Conservation (phyloP, 371 early-diverging fungal genomes). For the Synchytrium microbalum region DNA sequence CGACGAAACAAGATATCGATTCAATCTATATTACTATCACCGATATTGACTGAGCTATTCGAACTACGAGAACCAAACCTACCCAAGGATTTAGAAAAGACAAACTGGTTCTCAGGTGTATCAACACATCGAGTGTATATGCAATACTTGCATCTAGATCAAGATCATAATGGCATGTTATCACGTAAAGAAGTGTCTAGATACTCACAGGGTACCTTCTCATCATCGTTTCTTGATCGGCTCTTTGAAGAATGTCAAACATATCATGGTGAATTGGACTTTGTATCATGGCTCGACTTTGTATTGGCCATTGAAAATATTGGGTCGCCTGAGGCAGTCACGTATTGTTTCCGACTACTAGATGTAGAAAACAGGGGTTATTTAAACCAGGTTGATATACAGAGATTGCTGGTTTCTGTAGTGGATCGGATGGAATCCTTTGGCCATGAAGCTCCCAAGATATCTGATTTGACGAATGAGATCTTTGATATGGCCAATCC, state of each 20-base stretch:
- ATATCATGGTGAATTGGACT: slow-evolving; percentile 39
- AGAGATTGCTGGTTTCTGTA: slow-evolving; percentile 33
- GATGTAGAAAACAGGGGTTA: slow-evolving; percentile 35
- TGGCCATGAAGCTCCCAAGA: slow-evolving; percentile 23
- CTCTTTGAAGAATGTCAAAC: slow-evolving; percentile 44
- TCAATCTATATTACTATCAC: slow-evolving; percentile 34
- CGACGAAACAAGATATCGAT: slow-evolving; percentile 35
- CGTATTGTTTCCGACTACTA: slow-evolving; percentile 33
- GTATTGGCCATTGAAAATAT: slow-evolving; percentile 42
- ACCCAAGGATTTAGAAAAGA: slow-evolving; percentile 24
- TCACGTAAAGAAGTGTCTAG: slow-evolving; percentile 28
- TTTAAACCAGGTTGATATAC: slow-evolving; percentile 29
- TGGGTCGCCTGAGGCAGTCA: slow-evolving; percentile 31
- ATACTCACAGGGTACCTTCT: slow-evolving; percentile 32
- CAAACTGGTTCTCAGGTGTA: slow-evolving; percentile 41
- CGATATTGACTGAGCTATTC: slow-evolving; percentile 41
- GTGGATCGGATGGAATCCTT: slow-evolving; percentile 26
- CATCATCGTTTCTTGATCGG: slow-evolving; percentile 36
- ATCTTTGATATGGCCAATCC: slow-evolving; percentile 49
- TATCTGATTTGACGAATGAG: slow-evolving; percentile 27
- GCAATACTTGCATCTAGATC: slow-evolving; percentile 38
- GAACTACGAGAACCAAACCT: slow-evolving; percentile 41
- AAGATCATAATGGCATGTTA: slow-evolving; percentile 39
- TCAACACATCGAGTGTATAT: slow-evolving; percentile 6
- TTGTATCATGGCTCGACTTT: slow-evolving; percentile 38